A percentile compares a stretch with the other conserved stretches of the same genome.
Conservation (phyloP, 192 early-diverging fungal genomes). For the Cladochytrium replicatum region DNA sequence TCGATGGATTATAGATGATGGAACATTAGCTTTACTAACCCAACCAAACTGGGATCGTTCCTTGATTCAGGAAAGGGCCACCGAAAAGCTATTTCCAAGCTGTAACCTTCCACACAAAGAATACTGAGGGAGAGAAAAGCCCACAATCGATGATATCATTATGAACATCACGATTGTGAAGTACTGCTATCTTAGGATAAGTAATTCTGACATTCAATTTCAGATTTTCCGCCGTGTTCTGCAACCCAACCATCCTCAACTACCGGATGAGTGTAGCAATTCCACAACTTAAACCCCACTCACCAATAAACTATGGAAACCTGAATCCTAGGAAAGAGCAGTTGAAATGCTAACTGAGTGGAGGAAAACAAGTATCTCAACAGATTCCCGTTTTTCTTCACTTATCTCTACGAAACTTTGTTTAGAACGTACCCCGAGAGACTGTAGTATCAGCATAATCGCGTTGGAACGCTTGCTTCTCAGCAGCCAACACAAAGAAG, state of each 20-base stretch:
- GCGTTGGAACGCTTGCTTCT: constrained; percentile 45
- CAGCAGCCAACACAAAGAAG: constrained; percentile 34
- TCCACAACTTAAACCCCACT: constrained; percentile 33
- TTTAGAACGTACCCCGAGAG: constrained; percentile 41
- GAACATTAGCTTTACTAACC: constrained; percentile 34
- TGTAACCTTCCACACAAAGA: constrained; percentile 21
- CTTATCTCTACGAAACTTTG: constrained; percentile 47
- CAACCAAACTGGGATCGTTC: constrained; percentile 44
- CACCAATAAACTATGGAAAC: constrained; percentile 16
- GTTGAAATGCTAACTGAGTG: constrained; percentile 42
- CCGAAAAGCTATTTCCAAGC: constrained; percentile 19
- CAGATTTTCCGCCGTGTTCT: constrained; percentile 22
- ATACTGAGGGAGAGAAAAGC: constrained; percentile 39
- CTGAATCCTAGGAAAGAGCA: constrained; percentile 25
- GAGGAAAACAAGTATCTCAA: too few species aligned
- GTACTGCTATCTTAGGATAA: constrained; percentile 27
- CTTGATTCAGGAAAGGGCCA: constrained; percentile 50
- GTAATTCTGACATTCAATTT: too few species aligned
- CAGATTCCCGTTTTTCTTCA: too few species aligned
- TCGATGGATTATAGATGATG: neutral
- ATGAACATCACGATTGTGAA: constrained; percentile 25
- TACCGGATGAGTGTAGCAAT: too few species aligned
- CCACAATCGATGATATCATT: constrained; percentile 27
- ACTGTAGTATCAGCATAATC: constrained; percentile 48
- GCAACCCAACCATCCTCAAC: constrained; percentile 49